Conservation (phyloP, 495 filamentous ascomycete genomes). For the Xylaria scruposa region DNA sequence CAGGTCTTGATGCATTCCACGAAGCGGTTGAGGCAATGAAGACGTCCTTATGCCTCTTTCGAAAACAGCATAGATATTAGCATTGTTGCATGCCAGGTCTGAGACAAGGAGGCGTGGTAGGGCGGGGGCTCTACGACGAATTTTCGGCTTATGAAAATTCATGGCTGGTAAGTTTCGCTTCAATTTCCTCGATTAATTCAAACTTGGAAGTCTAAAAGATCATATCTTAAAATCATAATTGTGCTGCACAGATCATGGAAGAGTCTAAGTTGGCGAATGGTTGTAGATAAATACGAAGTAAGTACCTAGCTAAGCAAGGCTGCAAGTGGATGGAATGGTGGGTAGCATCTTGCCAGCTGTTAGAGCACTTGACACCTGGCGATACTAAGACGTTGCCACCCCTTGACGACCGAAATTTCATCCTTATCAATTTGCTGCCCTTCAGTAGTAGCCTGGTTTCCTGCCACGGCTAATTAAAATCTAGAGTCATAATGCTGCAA, state of each 20-base stretch:
- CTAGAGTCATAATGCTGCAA: constrained; percentile 29
- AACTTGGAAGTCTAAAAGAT: neutral
- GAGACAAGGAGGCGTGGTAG: constrained; percentile 1
- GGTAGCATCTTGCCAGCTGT: neutral
- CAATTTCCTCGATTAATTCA: neutral
- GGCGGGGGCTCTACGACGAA: neutral
- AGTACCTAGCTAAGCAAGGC: neutral
- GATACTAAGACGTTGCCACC: neutral
- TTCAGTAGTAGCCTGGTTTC: neutral
- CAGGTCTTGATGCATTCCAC: constrained; percentile 26
- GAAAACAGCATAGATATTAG: constrained; percentile 17
- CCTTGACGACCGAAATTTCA: neutral
- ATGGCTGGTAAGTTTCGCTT: neutral
- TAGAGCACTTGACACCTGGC: neutral
- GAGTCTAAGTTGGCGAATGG: neutral
- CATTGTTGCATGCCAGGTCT: constrained; percentile 1
- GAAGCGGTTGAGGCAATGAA: neutral
- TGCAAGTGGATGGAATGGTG: neutral
- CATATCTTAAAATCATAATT: neutral
- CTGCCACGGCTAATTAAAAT: neutral
- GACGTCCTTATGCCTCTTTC: constrained; percentile 6
- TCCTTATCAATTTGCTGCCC: neutral
- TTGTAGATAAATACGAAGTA: no score
- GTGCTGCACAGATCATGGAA: neutral
- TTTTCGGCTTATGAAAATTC: neutral